A percentile compares a stretch with the other conserved stretches of the same genome.
phyloP scores from a whole-genome alignment of 2,329 filamentous ascomycete species.

The Curvularia spicifera region DNA sequence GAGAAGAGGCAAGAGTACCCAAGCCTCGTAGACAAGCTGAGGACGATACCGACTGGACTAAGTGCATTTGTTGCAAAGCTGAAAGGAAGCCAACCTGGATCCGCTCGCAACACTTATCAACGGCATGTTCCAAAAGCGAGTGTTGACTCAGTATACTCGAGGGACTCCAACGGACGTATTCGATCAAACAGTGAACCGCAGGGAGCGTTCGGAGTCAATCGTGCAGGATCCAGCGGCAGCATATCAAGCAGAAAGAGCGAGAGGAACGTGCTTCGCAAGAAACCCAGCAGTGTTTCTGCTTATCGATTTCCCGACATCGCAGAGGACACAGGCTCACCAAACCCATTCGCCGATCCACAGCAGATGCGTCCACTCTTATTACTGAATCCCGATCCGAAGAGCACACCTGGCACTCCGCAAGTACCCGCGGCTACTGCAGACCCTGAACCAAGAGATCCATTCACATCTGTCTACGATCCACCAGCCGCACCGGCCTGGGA shows the following conservation, averaged over 20 bases:
- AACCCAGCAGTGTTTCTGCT: slow-evolving; percentile 37
- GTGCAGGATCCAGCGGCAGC: slow-evolving; percentile 37
- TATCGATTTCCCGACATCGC: slow-evolving; percentile 40
- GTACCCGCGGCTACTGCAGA: slow-evolving; percentile 33
- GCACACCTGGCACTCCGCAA: slow-evolving; percentile 34
- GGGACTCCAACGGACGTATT: slow-evolving; percentile 30
- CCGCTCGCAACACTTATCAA: slow-evolving; percentile 38
- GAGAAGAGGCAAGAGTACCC: slow-evolving; percentile 26
- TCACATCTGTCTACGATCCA: slow-evolving; percentile 40
- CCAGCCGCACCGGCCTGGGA: slow-evolving; percentile 37
- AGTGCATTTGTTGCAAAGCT: slow-evolving; percentile 36
- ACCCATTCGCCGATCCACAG: slow-evolving; percentile 41
- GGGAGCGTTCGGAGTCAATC: slow-evolving; percentile 29
- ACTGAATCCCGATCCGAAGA: slow-evolving; percentile 35
- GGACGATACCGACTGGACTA: slow-evolving; percentile 29
- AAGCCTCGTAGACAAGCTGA: slow-evolving; percentile 28
- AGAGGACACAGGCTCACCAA: slow-evolving; percentile 33
- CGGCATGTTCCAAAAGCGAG: slow-evolving; percentile 40
- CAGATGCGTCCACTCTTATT: slow-evolving; percentile 30
- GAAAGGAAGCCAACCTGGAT: slow-evolving; percentile 37
- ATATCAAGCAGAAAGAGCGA: slow-evolving; percentile 44
- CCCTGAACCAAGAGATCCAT: slow-evolving; percentile 35
- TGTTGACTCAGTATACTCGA: slow-evolving; percentile 44
- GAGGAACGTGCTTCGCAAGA: slow-evolving; percentile 38
- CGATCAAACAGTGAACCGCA: slow-evolving; percentile 42